These are phyloP conservation scores for Chimonanthus praecox DNA, from an alignment of 164 flowering plant genomes.

Conservation along the genomic window DNA sequence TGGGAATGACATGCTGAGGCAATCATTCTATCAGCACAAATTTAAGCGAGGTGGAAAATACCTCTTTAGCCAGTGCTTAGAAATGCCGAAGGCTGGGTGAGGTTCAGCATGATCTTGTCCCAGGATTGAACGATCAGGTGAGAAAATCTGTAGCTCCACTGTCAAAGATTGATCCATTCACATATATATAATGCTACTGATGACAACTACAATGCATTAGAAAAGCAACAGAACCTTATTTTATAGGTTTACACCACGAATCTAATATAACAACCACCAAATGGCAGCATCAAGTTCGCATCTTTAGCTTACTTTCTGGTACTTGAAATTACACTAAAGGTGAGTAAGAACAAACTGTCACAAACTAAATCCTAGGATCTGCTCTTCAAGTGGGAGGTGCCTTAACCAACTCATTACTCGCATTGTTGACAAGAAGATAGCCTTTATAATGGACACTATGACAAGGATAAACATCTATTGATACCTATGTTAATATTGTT, in stretches of 20 bases:
- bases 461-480: too few relatives aligned
- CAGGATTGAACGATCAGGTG: constrained; percentile 48
- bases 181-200: background rate
- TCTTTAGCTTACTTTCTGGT: too few relatives aligned
- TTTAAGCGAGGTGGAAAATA: constrained; percentile 11
- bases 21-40: background rate
- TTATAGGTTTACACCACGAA: background rate
- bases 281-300: too few relatives aligned
- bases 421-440: too few relatives aligned
- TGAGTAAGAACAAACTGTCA: too few relatives aligned
- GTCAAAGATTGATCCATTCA: constrained; percentile 35
- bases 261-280: background rate
- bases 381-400: too few relatives aligned
- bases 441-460: too few relatives aligned
- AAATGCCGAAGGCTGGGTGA: constrained; percentile 39
- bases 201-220: background rate
- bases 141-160: constrained; percentile 7
- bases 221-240: background rate
- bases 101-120: constrained; percentile 44
- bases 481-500: background rate
- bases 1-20: too few relatives aligned
- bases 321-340: too few relatives aligned
- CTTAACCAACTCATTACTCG: too few relatives aligned
- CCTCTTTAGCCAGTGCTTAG: constrained; percentile 71
- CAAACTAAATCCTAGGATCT: too few relatives aligned